phyloP scores from a whole-genome alignment of 2,329 filamentous ascomycete genomes.

The Xylariaceae sp. region DNA sequence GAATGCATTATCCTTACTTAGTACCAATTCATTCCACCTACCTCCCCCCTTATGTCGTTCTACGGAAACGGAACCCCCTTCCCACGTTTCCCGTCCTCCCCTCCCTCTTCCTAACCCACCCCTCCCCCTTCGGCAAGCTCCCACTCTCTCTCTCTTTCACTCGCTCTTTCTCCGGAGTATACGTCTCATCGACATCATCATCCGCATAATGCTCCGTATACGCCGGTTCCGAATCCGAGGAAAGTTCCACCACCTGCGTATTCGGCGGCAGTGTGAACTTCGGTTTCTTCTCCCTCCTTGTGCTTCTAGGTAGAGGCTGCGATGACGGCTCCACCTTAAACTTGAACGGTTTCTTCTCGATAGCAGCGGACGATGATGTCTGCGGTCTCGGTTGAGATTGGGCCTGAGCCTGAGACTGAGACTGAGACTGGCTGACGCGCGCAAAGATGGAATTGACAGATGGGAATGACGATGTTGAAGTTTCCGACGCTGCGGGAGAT shows the following conservation, averaged over 20 bases:
- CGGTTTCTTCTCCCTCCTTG: slow-evolving; percentile 3
- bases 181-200: slow-evolving; percentile 36
- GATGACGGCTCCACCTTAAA: slow-evolving; percentile 9
- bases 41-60: neutral
- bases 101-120: slow-evolving; percentile 24
- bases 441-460: slow-evolving; percentile 33
- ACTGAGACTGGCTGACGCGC: no score
- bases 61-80: slow-evolving; percentile 2
- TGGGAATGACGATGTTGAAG: slow-evolving; percentile 21
- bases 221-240: slow-evolving; percentile 32
- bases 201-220: slow-evolving; percentile 35
- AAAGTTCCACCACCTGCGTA: slow-evolving; percentile 36
- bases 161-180: slow-evolving; percentile 22
- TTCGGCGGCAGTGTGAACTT: slow-evolving; percentile 32
- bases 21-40: neutral
- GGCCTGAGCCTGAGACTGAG: no score
- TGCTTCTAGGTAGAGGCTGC: slow-evolving; percentile 4
- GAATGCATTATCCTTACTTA: no score
- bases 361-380: slow-evolving; percentile 24
- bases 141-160: no score
- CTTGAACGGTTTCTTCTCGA: slow-evolving; percentile 33
- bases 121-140: slow-evolving; percentile 9
- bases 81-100: neutral
- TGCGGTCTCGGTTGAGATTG: slow-evolving; percentile 22
- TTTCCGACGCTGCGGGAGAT: slow-evolving; percentile 14